These are phyloP conservation scores for Trichophyton schoenleinii DNA, from an alignment of 2,329 filamentous ascomycete species.

Conservation along the genomic window DNA sequence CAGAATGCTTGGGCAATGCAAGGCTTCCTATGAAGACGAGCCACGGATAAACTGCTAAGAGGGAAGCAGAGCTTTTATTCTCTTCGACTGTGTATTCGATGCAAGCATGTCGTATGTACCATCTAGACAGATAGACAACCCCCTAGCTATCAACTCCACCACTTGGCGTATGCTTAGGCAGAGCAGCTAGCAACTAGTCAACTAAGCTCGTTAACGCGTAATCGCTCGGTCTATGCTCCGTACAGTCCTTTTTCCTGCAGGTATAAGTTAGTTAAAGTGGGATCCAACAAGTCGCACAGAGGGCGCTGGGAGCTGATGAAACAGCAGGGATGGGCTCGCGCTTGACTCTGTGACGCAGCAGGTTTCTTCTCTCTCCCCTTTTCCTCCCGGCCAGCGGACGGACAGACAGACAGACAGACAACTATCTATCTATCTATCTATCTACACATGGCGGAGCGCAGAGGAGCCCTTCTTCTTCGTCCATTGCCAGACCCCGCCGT, in stretches of 20 bases:
- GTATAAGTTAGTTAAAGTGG: not conserved
- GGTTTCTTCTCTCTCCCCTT: not conserved
- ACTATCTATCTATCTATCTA: too few species aligned
- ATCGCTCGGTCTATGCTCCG: not conserved
- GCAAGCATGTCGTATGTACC: too few species aligned
- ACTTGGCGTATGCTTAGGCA: conserved; percentile 1
- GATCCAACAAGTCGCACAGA: not conserved
- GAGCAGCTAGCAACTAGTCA: not conserved
- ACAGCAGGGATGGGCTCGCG: not conserved
- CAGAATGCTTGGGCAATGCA: too few species aligned
- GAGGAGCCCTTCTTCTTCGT: not conserved
- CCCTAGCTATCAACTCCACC: not conserved
- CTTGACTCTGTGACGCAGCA: not conserved
- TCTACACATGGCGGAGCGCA: not conserved
- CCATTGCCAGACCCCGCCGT: not conserved
- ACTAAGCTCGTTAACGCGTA: not conserved
- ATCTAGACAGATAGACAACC: not conserved
- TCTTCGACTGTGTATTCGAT: too few species aligned
- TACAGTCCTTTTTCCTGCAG: not conserved
- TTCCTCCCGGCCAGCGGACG: not conserved
- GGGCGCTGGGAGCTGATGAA: not conserved
- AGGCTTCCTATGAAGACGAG: too few species aligned
- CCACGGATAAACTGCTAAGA: too few species aligned
- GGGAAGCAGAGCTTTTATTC: too few species aligned
- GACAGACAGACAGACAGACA: not conserved